Conservation (phyloP, 805 yeast genomes). For the Spathaspora arborariae region DNA sequence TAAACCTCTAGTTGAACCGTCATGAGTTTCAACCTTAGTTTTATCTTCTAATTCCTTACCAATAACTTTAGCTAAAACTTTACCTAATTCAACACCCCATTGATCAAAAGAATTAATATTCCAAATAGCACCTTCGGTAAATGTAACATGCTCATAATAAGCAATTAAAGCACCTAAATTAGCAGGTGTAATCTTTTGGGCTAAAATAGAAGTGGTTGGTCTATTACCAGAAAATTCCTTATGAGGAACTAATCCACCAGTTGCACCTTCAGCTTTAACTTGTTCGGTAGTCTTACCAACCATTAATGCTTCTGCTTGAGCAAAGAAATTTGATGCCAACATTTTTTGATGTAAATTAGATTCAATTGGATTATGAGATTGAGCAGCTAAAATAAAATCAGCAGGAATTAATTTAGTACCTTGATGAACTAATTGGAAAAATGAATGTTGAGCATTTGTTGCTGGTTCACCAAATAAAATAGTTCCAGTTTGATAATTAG, state of each 20-base stretch:
- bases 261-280: conserved; percentile 86
- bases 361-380: conserved; percentile 97
- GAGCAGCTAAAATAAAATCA: conserved; percentile 94
- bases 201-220: conserved; percentile 96
- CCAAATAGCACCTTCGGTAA: conserved; percentile 99
- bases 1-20: conserved; percentile 85
- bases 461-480: conserved; percentile 98
- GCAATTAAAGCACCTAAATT: conserved; percentile 94
- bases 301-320: conserved; percentile 97
- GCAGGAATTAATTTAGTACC: conserved; percentile 97
- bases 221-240: conserved; percentile 97
- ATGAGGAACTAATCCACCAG: conserved; percentile 86
- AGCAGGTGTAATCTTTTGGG: conserved; percentile 95
- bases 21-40: conserved; percentile 63
- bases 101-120: conserved; percentile 99
- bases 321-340: conserved; percentile 99
- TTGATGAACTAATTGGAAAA: conserved; percentile 99
- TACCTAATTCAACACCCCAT: conserved; percentile 99
- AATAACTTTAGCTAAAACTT: conserved; percentile 93
- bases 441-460: conserved; percentile 97
- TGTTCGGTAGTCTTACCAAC: conserved; percentile 86
- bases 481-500: conserved; percentile 93
- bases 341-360: conserved; percentile 91
- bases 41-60: conserved; percentile 78
- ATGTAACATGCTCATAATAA: conserved; percentile 95